phyloP scores from a whole-genome alignment of 768 basidiomycete species.

The Mrakia blollopis region DNA sequence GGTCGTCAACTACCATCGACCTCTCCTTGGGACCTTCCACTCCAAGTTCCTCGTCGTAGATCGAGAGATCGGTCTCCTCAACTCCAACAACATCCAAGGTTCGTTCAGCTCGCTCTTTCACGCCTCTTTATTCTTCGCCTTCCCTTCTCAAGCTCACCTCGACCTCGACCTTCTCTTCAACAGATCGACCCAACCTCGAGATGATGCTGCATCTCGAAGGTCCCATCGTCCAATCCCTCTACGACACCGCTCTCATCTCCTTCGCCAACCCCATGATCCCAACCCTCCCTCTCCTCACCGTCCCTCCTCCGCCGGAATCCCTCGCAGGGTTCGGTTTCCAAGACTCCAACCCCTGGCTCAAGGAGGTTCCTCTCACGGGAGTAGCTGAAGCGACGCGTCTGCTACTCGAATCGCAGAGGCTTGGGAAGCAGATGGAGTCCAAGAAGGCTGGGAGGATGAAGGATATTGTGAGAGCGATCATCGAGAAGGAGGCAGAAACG shows the following conservation, averaged over 20 bases:
- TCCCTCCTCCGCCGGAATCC: conserved; percentile 33
- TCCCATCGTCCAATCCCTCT: conserved; percentile 62
- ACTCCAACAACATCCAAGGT: conserved; percentile 60
- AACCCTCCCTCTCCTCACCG: conserved; percentile 48
- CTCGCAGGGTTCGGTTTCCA: conserved; percentile 48
- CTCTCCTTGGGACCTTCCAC: conserved; percentile 64
- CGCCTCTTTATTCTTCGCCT: background rate
- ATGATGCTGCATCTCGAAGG: conserved; percentile 70
- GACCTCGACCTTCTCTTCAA: too few species aligned
- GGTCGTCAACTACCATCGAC: conserved; percentile 46
- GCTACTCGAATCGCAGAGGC: conserved; percentile 39
- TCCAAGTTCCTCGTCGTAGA: conserved; percentile 67
- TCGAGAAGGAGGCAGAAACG: conserved; percentile 31
- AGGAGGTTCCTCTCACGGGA: conserved; percentile 47
- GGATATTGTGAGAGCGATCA: conserved; percentile 37
- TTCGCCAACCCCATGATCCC: conserved; percentile 55
- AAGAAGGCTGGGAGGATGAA: conserved; percentile 34
- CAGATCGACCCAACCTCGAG: conserved; percentile 52
- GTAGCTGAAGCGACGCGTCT: conserved; percentile 47
- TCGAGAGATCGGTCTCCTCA: conserved; percentile 60
- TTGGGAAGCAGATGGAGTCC: conserved; percentile 37
- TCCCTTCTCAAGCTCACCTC: background rate
- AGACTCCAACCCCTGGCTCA: conserved; percentile 48
- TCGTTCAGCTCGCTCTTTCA: conserved; percentile 19
- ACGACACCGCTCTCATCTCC: conserved; percentile 62